These are phyloP conservation scores for Calendula officinalis DNA, from an alignment of 129 eudicot species.

Conservation along the genomic window DNA sequence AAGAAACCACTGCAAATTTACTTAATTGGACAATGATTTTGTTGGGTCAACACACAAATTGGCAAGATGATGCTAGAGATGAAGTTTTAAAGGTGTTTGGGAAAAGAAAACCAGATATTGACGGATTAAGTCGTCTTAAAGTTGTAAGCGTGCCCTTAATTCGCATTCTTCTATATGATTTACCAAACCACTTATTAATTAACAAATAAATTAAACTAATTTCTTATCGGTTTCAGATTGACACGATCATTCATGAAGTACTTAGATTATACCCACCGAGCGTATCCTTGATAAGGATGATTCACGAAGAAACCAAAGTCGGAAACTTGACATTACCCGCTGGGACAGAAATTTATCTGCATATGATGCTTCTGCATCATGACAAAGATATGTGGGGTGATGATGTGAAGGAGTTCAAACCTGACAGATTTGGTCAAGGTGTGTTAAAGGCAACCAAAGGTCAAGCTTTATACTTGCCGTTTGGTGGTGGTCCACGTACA, in stretches of 20 bases:
- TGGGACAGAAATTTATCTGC: not conserved
- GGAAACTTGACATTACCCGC: slow-evolving; percentile 21
- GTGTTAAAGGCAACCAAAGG: slow-evolving; percentile 25
- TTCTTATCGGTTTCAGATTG: slow-evolving; percentile 15
- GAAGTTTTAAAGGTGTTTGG: too few species aligned
- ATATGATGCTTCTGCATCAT: slow-evolving; percentile 18
- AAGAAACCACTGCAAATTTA: slow-evolving; percentile 25
- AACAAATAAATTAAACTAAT: not conserved
- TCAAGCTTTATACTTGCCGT: slow-evolving; percentile 16
- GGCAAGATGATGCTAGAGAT: too few species aligned
- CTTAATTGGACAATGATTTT: slow-evolving; percentile 27
- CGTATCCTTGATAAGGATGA: not conserved
- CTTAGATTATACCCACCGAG: slow-evolving; percentile 27
- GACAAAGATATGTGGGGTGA: slow-evolving; percentile 24
- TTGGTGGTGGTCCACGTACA: slow-evolving; percentile 32
- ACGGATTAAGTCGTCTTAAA: too few species aligned
- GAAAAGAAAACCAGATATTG: too few species aligned
- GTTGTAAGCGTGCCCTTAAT: slow-evolving; percentile 6
- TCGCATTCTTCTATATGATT: too few species aligned
- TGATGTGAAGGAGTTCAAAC: slow-evolving; percentile 25
- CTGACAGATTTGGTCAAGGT: slow-evolving; percentile 27
- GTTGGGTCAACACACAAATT: slow-evolving; percentile 13
- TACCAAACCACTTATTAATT: not conserved
- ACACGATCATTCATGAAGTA: slow-evolving; percentile 22
- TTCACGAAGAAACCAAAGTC: slow-evolving; percentile 18